Percentiles rank a stretch among this genome's conserved stretches.
Conservation (phyloP, 495 filamentous ascomycete species). For the Neurospora intermedia region DNA sequence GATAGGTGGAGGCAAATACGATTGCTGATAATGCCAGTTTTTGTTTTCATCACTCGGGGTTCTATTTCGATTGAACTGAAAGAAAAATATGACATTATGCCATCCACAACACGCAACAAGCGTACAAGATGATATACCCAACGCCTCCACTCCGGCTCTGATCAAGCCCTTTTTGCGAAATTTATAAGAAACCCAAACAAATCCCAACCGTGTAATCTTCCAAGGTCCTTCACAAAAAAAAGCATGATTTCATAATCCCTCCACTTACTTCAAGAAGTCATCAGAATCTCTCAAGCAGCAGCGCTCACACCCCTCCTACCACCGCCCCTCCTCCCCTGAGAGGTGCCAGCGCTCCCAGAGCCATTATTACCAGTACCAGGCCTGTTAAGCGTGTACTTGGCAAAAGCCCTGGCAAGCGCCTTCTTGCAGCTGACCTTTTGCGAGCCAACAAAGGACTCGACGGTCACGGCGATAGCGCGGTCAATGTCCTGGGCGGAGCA, state of each 20-base stretch:
- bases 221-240: background rate
- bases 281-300: background rate
- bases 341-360: background rate
- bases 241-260: background rate
- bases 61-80: background rate
- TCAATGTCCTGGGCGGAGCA: slow-evolving; percentile 85
- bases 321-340: background rate
- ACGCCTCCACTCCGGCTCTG: background rate
- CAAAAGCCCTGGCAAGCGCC: slow-evolving; percentile 89
- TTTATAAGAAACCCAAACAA: background rate
- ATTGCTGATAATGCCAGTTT: background rate
- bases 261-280: background rate
- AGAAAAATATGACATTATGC: background rate
- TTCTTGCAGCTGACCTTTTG: slow-evolving; percentile 99
- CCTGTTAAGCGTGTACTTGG: slow-evolving; percentile 68
- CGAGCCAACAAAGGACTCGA: slow-evolving; percentile 89
- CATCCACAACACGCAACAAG: background rate
- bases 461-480: slow-evolving; percentile 91
- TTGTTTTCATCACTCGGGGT: background rate
- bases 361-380: slow-evolving; percentile 15
- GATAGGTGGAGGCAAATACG: background rate
- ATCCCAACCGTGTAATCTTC: background rate
- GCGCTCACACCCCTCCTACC: background rate
- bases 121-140: background rate
- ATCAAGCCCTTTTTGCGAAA: background rate